Evolutionary conservation across 2,329 filamentous ascomycete species (phyloP).

Genomic region (Diaporthe ilicicola): DNA sequence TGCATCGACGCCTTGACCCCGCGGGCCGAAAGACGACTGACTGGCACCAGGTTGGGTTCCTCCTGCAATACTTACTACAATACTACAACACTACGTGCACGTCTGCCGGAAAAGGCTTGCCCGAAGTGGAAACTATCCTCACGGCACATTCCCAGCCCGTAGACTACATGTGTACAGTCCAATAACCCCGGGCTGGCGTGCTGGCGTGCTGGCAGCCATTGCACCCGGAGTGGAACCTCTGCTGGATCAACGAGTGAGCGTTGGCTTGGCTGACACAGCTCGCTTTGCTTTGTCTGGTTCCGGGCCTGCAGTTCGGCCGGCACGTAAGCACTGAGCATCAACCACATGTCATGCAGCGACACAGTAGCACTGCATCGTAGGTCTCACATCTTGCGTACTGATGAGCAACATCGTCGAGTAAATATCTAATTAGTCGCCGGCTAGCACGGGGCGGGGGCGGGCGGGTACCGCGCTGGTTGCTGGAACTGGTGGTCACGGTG

Average conservation of each 20-base stretch:
- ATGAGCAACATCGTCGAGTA: background rate
- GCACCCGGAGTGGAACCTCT: background rate
- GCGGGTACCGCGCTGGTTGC: no score
- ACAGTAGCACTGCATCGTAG: slow-evolving; percentile 1
- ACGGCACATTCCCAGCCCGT: background rate
- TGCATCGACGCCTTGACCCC: background rate
- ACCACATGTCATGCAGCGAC: background rate
- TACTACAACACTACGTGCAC: slow-evolving; percentile 1
- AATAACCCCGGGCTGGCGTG: background rate
- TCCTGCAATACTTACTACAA: no score
- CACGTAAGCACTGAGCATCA: background rate
- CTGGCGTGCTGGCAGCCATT: background rate
- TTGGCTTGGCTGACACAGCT: background rate
- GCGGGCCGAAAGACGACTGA: background rate
- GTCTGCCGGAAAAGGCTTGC: background rate
- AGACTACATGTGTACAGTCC: no score
- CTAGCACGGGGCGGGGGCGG: background rate
- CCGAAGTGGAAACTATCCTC: slow-evolving; percentile 11
- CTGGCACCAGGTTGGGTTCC: background rate
- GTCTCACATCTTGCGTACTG: background rate
- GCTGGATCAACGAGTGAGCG: background rate
- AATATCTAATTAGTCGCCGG: background rate
- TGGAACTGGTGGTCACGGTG: background rate
- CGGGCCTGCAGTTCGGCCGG: background rate
- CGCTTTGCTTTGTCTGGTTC: background rate